phyloP scores from a whole-genome alignment of 2,329 filamentous ascomycete genomes.

The Botrytis porri region DNA sequence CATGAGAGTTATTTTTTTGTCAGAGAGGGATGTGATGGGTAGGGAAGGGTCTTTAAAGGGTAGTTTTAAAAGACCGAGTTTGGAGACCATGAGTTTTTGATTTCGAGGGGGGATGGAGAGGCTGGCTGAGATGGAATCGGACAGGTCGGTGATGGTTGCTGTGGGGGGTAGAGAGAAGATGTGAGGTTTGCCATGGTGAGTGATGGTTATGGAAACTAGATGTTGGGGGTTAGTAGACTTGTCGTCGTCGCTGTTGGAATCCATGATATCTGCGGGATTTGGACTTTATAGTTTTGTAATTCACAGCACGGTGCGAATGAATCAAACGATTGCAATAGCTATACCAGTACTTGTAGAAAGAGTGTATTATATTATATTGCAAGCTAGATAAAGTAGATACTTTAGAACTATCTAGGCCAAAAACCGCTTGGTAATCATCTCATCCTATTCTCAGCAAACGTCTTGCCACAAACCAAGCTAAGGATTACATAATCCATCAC shows the following conservation, averaged over 20 bases:
- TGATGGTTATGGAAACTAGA: slow-evolving; percentile 46
- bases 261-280: not conserved
- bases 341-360: not conserved
- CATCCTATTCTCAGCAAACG: not conserved
- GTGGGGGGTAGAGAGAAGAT: slow-evolving; percentile 45
- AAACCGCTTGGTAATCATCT: slow-evolving; percentile 35
- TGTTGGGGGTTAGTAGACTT: slow-evolving; percentile 33
- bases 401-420: slow-evolving; percentile 34
- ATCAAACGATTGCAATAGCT: not conserved
- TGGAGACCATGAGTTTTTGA: slow-evolving; percentile 67
- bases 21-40: slow-evolving; percentile 46
- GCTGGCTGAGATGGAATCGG: slow-evolving; percentile 51
- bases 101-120: slow-evolving; percentile 60
- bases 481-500: slow-evolving; percentile 1
- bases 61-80: slow-evolving; percentile 60
- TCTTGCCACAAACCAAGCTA: not conserved
- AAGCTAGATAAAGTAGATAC: slow-evolving; percentile 6
- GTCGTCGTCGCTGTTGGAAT: slow-evolving; percentile 21
- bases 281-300: not conserved
- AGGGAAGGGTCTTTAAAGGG: slow-evolving; percentile 60
- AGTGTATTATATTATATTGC: not conserved
- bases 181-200: slow-evolving; percentile 47
- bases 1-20: slow-evolving; percentile 63
- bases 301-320: not conserved
- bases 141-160: slow-evolving; percentile 57